Percentiles rank a stretch among this genome's conserved stretches.
phyloP scores from a whole-genome alignment of 23 red algal genomes.

The Rhodosorus marinus region DNA sequence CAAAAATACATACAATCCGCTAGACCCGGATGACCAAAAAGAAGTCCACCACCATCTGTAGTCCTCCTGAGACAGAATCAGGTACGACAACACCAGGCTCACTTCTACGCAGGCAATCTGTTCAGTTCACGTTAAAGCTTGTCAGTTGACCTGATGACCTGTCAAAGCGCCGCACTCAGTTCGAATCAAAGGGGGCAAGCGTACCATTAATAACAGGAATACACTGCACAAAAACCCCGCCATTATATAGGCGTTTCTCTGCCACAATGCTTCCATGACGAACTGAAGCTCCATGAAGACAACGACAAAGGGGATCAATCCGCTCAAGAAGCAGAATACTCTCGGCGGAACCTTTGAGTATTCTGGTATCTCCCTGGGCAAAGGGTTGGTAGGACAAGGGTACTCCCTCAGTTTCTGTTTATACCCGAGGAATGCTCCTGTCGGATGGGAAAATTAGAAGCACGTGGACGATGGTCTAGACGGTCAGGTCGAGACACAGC shows the following conservation, averaged over 20 bases:
- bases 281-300: conserved; percentile 18
- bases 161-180: too few relatives aligned
- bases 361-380: conserved; percentile 14
- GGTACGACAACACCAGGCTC: conserved; percentile 9
- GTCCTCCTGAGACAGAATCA: conserved; percentile 11
- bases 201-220: background rate
- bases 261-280: conserved; percentile 5
- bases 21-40: conserved; percentile 3
- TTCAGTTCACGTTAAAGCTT: too few relatives aligned
- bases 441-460: too few relatives aligned
- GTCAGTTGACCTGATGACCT: too few relatives aligned
- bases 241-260: conserved; percentile 10
- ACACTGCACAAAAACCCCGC: conserved; percentile 6
- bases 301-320: conserved; percentile 19
- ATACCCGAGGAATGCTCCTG: conserved; percentile 22
- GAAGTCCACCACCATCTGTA: conserved; percentile 12
- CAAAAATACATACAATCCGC: conserved; percentile 17
- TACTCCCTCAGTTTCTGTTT: background rate
- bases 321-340: background rate
- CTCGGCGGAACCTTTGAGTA: background rate
- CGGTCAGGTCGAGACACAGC: background rate
- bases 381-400: conserved; percentile 19
- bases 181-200: too few relatives aligned
- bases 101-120: background rate
- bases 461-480: too few relatives aligned